Conservation (phyloP, 2,329 filamentous ascomycete species). For the Penicillium psychrosexuale region DNA sequence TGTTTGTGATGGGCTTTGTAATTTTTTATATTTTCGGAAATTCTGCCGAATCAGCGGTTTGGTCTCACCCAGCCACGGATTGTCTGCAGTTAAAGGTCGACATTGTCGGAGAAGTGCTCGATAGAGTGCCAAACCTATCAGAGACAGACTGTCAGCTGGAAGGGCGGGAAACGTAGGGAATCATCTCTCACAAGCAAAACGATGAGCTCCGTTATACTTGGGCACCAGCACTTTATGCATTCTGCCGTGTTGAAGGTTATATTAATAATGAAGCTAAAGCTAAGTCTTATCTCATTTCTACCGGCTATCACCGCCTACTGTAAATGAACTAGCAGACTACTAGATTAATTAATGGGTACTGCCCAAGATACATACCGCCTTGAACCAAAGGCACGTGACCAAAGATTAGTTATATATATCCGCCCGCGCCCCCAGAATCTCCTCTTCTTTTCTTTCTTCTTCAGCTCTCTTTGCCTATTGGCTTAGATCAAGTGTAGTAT, state of each 20-base stretch:
- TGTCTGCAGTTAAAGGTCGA: constrained; percentile 26
- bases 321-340: not conserved
- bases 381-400: not conserved
- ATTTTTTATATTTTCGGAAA: constrained; percentile 38
- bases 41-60: constrained; percentile 34
- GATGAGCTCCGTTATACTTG: constrained; percentile 39
- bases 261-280: not conserved
- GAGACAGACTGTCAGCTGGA: not conserved
- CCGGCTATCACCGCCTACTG: not conserved
- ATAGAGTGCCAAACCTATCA: constrained; percentile 45
- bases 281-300: not conserved
- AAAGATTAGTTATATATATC: not conserved
- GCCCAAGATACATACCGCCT: not conserved
- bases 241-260: constrained; percentile 1
- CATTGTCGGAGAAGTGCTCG: constrained; percentile 46
- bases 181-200: constrained; percentile 42
- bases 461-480: constrained; percentile 52
- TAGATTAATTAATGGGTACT: not conserved
- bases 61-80: constrained; percentile 23
- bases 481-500: constrained; percentile 94
- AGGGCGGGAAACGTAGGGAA: not conserved
- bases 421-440: constrained; percentile 19
- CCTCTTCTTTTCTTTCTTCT: constrained; percentile 43
- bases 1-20: constrained; percentile 41
- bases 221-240: constrained; percentile 41